Evolutionary conservation across 306 rosid species (phyloP), one percentile per base, ranked within the genome.

Genomic region (Castanopsis chinensis): DNA sequence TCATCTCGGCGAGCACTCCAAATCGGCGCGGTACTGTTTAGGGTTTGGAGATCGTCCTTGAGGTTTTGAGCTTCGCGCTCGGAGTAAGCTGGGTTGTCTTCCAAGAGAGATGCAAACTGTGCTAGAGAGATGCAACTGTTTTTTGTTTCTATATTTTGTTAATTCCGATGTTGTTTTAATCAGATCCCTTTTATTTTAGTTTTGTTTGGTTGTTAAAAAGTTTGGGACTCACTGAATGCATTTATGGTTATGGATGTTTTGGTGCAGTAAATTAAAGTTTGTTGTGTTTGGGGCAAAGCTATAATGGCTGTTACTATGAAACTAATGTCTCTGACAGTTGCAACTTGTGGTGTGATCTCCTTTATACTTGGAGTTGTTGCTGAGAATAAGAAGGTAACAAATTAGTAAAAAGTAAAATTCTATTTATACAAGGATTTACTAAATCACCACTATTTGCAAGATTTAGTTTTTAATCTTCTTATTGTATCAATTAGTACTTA

Each of bases 311-410:
- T 69, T 12, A 10, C 81, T n/a, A 54, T 78, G 25, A 65, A 57
- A 17, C 30, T 74, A 58, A 81, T 84, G 87, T 70, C 81, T n/a
- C 12, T 75, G 25, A 49, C 71, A 4, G 79, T 85, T 18, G 61
- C 73, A n/a, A 25, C 76, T 28, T 72, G 69, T 35, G 88, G 88
- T 14, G 4, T 76, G 0, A 23, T 57, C 43, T 82, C 88, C 10
- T 85, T 85, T 74, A 20, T 85, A 2, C 49, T 85, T 32, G 88
- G 88, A 30, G 80, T 85, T 56, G 51, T 85, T 14, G 88, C 86
- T 25, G 88, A 85, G 54, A 79, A 72, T 65, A 81, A 78, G 37
- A 85, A 85, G 88, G 88, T 85, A 53, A 25, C 43, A 37, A 37
- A 37, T 37, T 37, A 37, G 43, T 37, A 37, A 25, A 59, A 32